Base-by-base conservation (phyloP, 768 basidiomycete species). In the Rhodotorula paludigena region DNA sequence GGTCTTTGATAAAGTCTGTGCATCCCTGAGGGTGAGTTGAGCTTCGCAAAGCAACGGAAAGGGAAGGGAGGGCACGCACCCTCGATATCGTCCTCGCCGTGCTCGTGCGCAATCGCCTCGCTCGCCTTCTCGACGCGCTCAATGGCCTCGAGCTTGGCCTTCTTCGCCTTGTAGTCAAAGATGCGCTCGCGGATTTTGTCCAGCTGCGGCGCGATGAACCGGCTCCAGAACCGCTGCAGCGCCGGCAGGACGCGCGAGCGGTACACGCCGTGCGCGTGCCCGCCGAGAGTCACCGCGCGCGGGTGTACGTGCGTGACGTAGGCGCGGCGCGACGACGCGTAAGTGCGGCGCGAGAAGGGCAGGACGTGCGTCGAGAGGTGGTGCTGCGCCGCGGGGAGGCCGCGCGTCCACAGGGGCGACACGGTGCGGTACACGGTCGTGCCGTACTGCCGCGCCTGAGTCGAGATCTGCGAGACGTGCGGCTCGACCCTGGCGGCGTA, bases 141-240 rank as follows among this genome's bases (percentile, higher is more conserved):
- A 20, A 66, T 30, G 32, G 72, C 73, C 25, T 74, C 75, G 21
- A 47, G 44, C 35, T 36, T 56, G 9, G 59, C 69, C 39, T 68
- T 61, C 59, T 74, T 69, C 23, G 62, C 59, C 65, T 68, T 71
- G 66, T 74, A 72, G 61, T 75, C 74, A 33, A 69, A 76, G 42
- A 73, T 69, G 25, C 71, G 53, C 45, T 74, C 75, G 20, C 57
- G 49, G 57, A 76, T 73, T 69, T 74, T 75, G 63, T 66, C 73
- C 23, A 75, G 39, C 64, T 76, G 75, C 12, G 75, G 75, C 10
- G 63, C 65, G 55, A 76, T 66, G 64, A 74, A 76, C 36, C 63
- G 52, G 45, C 63, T 67, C 57, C 73, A 73, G 67, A 76, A 74
- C 9, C 74, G 57, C 35, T 55, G 44, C n/a, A 75, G 56, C 6